Percentiles rank a stretch among this genome's conserved stretches.
Evolutionary conservation across 2,329 filamentous ascomycete species (phyloP).

Genomic region (Emericellopsis atlantica): DNA sequence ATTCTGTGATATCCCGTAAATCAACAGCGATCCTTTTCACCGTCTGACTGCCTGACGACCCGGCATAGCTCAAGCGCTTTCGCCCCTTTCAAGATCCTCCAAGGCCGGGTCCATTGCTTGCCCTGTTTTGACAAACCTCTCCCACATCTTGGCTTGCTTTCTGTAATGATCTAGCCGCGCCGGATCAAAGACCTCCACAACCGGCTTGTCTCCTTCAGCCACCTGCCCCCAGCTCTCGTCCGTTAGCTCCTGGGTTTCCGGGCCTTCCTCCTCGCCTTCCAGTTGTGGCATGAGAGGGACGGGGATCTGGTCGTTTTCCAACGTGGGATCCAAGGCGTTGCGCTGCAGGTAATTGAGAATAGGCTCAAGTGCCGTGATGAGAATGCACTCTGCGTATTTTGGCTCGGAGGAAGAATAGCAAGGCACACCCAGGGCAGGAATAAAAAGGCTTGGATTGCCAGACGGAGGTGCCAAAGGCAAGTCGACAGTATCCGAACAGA

Average conservation of each 20-base stretch:
- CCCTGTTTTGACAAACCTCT: constrained; percentile 14
- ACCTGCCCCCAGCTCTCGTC: constrained; percentile 15
- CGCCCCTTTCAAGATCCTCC: constrained; percentile 8
- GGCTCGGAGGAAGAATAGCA: constrained; percentile 56
- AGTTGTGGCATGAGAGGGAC: constrained; percentile 7
- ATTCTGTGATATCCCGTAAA: too few relatives aligned
- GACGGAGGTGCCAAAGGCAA: constrained; percentile 38
- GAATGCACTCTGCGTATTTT: constrained; percentile 46
- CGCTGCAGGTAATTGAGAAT: constrained; percentile 51
- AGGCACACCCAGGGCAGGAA: constrained; percentile 45
- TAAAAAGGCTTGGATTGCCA: constrained; percentile 28
- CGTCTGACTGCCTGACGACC: too few relatives aligned
- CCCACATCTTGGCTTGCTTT: constrained; percentile 12
- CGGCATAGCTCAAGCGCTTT: background rate
- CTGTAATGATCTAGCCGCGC: constrained; percentile 10
- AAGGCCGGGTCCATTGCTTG: constrained; percentile 10
- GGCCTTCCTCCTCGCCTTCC: constrained; percentile 3
- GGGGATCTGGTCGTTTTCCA: constrained; percentile 24
- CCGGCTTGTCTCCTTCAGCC: constrained; percentile 15
- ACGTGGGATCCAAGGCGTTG: constrained; percentile 28
- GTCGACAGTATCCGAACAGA: constrained; percentile 37
- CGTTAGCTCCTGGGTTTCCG: background rate
- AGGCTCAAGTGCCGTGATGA: constrained; percentile 38
- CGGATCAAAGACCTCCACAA: constrained; percentile 7
- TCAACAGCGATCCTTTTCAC: too few relatives aligned